Evolutionary conservation across 257 asterid species (phyloP).

Genomic region (Nicotiana noctiflora): DNA sequence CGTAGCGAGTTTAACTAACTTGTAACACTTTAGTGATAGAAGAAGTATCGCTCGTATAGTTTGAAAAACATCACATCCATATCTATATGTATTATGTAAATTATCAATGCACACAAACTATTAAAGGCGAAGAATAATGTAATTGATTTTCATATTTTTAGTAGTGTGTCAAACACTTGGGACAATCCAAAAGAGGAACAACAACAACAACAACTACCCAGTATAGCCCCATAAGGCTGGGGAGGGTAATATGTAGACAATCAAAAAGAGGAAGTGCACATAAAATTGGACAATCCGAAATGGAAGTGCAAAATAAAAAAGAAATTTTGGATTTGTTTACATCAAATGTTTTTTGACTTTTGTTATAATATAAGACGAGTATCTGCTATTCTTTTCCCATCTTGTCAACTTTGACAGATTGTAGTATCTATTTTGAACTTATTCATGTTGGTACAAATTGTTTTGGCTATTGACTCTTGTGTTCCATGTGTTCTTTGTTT

Average conservation of each 20-base stretch:
- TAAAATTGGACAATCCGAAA: neutral
- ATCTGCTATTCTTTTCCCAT: neutral
- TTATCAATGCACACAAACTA: neutral
- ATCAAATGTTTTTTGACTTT: neutral
- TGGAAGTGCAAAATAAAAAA: neutral
- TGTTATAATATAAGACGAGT: neutral
- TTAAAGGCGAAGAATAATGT: neutral
- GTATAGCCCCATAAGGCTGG: too few species aligned
- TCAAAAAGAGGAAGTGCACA: neutral
- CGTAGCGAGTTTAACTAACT: neutral
- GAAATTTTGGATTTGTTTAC: neutral
- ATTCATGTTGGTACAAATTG: neutral
- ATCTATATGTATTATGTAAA: neutral
- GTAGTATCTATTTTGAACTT: neutral
- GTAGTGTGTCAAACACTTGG: neutral
- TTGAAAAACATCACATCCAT: neutral
- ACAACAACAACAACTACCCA: too few species aligned
- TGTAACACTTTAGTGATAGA: neutral
- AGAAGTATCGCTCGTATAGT: neutral
- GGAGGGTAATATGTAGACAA: too few species aligned
- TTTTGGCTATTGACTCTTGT: neutral
- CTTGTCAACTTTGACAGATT: neutral
- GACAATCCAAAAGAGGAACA: neutral
- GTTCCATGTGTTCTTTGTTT: conserved; percentile 6
- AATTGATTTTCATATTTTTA: neutral